These are phyloP conservation scores for Alopecurus myosuroides DNA, from an alignment of 176 grass and related monocot genomes.

Conservation along the genomic window DNA sequence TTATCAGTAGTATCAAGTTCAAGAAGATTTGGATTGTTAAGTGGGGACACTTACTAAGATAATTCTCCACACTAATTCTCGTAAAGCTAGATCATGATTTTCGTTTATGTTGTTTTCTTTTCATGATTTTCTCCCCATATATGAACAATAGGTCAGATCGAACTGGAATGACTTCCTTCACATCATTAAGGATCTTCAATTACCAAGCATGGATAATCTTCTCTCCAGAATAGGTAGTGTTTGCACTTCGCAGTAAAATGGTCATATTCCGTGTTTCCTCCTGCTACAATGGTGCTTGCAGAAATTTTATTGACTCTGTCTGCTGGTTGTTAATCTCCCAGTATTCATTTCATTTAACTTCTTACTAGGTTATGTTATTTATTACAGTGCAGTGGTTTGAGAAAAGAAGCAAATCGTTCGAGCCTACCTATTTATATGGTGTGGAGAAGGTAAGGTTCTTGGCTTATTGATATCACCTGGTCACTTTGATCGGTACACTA, in stretches of 20 bases:
- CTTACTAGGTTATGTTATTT: constrained; percentile 35
- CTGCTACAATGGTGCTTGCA: constrained; percentile 4
- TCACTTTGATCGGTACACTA: not conserved
- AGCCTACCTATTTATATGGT: constrained; percentile 90
- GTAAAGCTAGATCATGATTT: not conserved
- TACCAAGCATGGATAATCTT: constrained; percentile 62
- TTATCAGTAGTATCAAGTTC: not conserved
- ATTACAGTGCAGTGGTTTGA: constrained; percentile 92
- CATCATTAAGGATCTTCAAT: constrained; percentile 54
- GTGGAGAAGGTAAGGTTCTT: constrained; percentile 74
- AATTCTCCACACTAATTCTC: not conserved
- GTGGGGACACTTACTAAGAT: not conserved
- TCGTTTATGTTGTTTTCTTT: not conserved
- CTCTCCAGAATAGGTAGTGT: constrained; percentile 64
- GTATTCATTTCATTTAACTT: constrained; percentile 36
- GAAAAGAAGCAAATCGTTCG: constrained; percentile 89
- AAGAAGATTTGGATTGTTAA: not conserved
- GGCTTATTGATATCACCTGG: constrained; percentile 19
- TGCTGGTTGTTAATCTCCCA: constrained; percentile 8
- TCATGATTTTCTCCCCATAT: constrained; percentile 35
- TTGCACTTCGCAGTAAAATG: not conserved
- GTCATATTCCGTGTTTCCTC: not conserved
- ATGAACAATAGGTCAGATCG: constrained; percentile 66
- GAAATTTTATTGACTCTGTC: not conserved
- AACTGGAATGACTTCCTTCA: constrained; percentile 76